Percentiles rank a stretch among this genome's conserved stretches.
Evolutionary conservation across 177 flowering plant species (phyloP).

Genomic region (Vitis hybrid): DNA sequence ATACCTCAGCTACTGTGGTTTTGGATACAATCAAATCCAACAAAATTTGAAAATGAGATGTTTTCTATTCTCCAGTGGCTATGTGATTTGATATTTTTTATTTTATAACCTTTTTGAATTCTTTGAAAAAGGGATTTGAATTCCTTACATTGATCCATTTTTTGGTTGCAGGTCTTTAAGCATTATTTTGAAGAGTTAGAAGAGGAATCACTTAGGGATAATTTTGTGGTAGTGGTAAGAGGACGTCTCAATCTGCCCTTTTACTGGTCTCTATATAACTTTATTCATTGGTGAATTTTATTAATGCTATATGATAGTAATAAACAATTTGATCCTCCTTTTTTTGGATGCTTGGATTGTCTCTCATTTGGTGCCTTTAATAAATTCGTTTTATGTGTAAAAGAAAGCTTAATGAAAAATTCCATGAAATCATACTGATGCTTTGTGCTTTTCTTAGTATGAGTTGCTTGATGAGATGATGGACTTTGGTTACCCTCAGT

Average conservation of each 20-base stretch:
- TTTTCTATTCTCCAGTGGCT: neutral
- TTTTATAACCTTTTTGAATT: neutral
- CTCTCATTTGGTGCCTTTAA: neutral
- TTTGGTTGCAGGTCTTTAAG: conserved; percentile 73
- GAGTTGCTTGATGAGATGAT: conserved; percentile 98
- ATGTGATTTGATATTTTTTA: neutral
- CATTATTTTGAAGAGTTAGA: conserved; percentile 97
- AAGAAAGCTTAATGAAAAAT: neutral
- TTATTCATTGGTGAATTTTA: neutral
- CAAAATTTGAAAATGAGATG: neutral
- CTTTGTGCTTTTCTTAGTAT: conserved; percentile 51
- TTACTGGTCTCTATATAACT: neutral
- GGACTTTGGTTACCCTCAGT: conserved; percentile 99
- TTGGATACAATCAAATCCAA: neutral
- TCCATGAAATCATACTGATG: conserved; percentile 8
- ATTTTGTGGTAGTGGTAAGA: conserved; percentile 96
- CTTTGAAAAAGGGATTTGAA: neutral
- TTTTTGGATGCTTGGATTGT: neutral
- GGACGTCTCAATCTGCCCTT: conserved; percentile 5
- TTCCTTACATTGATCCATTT: neutral
- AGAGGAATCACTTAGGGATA: conserved; percentile 97
- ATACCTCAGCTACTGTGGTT: neutral
- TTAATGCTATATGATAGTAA: too few species aligned
- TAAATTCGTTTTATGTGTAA: neutral
- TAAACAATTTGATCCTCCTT: neutral